Percentiles rank a stretch among this genome's conserved stretches.
Conservation (phyloP, 1,284 basidiomycete species). For the Cystobasidiaceae sp. region DNA sequence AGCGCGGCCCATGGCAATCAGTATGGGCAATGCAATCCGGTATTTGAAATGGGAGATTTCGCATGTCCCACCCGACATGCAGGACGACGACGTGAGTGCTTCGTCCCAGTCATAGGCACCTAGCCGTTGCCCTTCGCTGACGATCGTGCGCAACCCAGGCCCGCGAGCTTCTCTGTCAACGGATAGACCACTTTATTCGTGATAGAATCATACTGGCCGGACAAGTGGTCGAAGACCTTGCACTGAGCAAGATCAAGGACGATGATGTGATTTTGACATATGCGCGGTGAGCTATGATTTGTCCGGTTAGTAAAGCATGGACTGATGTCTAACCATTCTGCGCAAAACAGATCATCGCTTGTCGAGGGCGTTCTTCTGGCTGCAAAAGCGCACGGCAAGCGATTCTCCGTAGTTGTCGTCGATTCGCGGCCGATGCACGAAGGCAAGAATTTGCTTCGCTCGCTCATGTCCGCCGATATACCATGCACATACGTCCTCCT, state of each 20-base stretch:
- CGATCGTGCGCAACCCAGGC: constrained; percentile 55
- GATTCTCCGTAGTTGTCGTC: constrained; percentile 87
- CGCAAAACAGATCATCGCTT: constrained; percentile 76
- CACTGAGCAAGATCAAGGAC: constrained; percentile 86
- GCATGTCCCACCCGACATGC: constrained; percentile 79
- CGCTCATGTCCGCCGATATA: constrained; percentile 67
- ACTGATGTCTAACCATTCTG: no score
- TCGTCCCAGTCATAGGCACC: not conserved
- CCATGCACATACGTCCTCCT: constrained; percentile 88
- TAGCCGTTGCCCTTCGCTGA: not conserved
- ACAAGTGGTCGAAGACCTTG: constrained; percentile 84
- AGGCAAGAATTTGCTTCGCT: constrained; percentile 75
- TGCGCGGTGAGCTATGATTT: constrained; percentile 63
- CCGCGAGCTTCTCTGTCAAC: constrained; percentile 72
- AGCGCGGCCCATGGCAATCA: constrained; percentile 85
- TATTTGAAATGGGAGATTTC: constrained; percentile 96
- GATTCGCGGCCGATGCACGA: constrained; percentile 90
- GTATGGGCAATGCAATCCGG: constrained; percentile 88
- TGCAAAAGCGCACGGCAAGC: constrained; percentile 58
- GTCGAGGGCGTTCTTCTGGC: constrained; percentile 84
- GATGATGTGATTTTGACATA: constrained; percentile 90
- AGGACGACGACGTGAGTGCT: constrained; percentile 78
- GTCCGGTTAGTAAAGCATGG: no score
- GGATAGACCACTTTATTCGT: constrained; percentile 88
- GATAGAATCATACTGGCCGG: constrained; percentile 91